Evolutionary conservation across 768 basidiomycete genomes (phyloP).

Genomic region (Leccinum truebloodii): DNA sequence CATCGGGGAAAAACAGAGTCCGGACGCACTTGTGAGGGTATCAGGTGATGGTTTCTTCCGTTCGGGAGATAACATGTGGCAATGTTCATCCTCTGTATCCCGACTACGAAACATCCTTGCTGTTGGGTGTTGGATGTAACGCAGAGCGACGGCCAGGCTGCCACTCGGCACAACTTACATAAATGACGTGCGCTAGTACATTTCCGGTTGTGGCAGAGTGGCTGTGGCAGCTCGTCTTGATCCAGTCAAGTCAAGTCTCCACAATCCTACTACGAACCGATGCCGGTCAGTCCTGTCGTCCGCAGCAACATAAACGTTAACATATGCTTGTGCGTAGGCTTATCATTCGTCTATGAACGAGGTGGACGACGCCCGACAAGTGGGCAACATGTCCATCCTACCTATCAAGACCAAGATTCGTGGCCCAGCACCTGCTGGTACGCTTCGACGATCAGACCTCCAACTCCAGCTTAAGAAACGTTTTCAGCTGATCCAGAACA

Average conservation of each 20-base stretch:
- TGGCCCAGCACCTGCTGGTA: constrained; percentile 86
- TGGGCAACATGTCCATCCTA: constrained; percentile 88
- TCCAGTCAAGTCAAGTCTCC: not conserved
- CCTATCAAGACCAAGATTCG: constrained; percentile 91
- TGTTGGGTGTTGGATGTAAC: not conserved
- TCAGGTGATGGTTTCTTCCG: constrained; percentile 63
- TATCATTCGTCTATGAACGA: constrained; percentile 97
- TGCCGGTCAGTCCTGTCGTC: constrained; percentile 50
- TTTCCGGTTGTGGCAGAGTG: constrained; percentile 10
- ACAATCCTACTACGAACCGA: constrained; percentile 23
- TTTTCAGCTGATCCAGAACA: constrained; percentile 70
- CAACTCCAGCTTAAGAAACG: constrained; percentile 14
- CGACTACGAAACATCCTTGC: constrained; percentile 29
- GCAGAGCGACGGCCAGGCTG: not conserved
- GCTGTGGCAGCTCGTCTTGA: constrained; percentile 32
- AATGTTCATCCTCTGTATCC: constrained; percentile 38
- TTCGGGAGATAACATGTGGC: constrained; percentile 45
- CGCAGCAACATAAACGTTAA: constrained; percentile 5
- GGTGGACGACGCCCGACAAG: constrained; percentile 72
- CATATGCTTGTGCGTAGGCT: constrained; percentile 52
- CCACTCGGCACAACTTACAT: not conserved
- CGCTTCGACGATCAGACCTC: constrained; percentile 18
- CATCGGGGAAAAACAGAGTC: not conserved
- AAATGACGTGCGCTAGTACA: not conserved
- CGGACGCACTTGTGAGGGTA: constrained; percentile 68